Evolutionary conservation across 495 filamentous ascomycete genomes (phyloP), one percentile per base, ranked within the genome.

Genomic region (Neurospora discreta): DNA sequence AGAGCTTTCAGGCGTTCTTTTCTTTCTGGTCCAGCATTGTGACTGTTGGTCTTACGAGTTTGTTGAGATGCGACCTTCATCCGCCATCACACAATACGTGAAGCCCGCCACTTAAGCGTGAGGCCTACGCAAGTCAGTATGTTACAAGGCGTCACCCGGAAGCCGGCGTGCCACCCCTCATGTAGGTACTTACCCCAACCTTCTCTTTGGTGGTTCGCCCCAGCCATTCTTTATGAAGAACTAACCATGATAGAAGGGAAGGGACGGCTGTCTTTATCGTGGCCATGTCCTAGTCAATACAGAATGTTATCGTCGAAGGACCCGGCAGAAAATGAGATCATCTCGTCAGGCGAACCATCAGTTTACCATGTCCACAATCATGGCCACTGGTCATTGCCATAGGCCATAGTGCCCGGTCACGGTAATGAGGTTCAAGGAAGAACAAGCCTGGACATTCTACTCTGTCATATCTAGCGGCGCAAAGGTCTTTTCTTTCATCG

Each of bases 341-440:
- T 33, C 52, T 30, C 52, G 52, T 26, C 52, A 65, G 52, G 26
- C 26, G 52, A 65, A 4, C 7, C 52, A 33, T 65, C 52, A 10
- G 15, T 65, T 15, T 60, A 33, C 52, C 52, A 60, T 18, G 26
- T 7, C 11, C 52, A 60, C 26, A 7, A 36, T 26, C 26, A 65
- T 5, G 30, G 30, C 26, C 15, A 30, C 15, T 92, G 87, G 78
- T 89, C 91, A 26, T 79, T 93, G 1, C 90, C 91, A 2, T 92
- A 90, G 89, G 89, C 90, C 0, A 88, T 92, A 67, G 88, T 84
- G n/a, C n/a, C n/a, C n/a, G 3, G 85, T 88, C n/a, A 85, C 85
- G 18, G 78, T 80, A 6, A 75, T 80, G 33, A 72, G 81, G 42
- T 74, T 91, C 42, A 81, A 85, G 26, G 78, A 78, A 30, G 79